Conservation (phyloP, 352 stramenopile genomes). For the Phytopythium chamaehyphon region DNA sequence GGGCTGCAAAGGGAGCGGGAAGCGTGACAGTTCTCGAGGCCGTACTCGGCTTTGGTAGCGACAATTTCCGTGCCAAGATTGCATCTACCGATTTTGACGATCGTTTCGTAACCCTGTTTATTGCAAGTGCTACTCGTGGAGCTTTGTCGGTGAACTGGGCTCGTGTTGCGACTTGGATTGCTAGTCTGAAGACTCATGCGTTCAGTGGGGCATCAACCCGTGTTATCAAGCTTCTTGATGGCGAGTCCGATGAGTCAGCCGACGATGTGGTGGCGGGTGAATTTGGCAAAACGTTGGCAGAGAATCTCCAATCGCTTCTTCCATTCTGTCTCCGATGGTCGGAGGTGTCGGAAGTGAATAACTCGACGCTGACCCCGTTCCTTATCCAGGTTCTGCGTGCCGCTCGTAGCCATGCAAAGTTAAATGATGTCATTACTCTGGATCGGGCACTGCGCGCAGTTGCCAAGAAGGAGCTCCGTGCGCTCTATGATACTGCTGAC, state of each 20-base stretch:
- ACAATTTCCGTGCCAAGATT: slow-evolving; percentile 38
- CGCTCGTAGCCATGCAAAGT: slow-evolving; percentile 25
- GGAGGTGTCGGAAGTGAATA: slow-evolving; percentile 39
- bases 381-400: slow-evolving; percentile 52
- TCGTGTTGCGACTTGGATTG: slow-evolving; percentile 36
- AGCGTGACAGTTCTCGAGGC: slow-evolving; percentile 38
- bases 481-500: slow-evolving; percentile 31
- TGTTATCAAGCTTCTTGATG: slow-evolving; percentile 3
- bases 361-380: slow-evolving; percentile 40
- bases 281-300: slow-evolving; percentile 41
- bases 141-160: slow-evolving; percentile 21
- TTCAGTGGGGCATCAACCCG: slow-evolving; percentile 28
- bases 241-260: slow-evolving; percentile 21
- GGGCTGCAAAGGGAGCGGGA: slow-evolving; percentile 18
- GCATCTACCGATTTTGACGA: slow-evolving; percentile 31
- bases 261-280: slow-evolving; percentile 7
- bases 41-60: slow-evolving; percentile 43
- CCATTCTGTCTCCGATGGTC: slow-evolving; percentile 67
- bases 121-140: slow-evolving; percentile 33
- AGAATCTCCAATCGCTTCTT: slow-evolving; percentile 33
- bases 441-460: slow-evolving; percentile 53
- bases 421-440: slow-evolving; percentile 35
- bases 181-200: slow-evolving; percentile 40
- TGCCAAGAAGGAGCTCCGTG: slow-evolving; percentile 63
- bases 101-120: slow-evolving; percentile 57